A percentile compares a stretch with the other conserved stretches of the same genome.
phyloP scores from a whole-genome alignment of 495 filamentous ascomycete species.

The Talaromyces nanjingensis region DNA sequence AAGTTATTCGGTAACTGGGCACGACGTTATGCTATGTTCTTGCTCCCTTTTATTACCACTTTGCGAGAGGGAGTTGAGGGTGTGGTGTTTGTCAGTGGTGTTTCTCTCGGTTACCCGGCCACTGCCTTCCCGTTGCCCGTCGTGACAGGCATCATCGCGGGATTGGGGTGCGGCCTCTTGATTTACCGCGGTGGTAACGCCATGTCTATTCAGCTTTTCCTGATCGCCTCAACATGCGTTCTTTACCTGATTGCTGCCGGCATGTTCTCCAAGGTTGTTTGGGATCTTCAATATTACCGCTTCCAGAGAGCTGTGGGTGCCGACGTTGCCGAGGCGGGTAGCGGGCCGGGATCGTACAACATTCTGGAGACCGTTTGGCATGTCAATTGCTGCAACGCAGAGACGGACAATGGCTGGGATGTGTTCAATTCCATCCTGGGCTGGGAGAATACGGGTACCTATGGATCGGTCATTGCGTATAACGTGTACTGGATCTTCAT shows the following conservation, averaged over 20 bases:
- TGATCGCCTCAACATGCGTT: conserved; percentile 74
- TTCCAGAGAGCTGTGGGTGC: conserved; percentile 36
- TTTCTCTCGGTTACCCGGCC: conserved; percentile 67
- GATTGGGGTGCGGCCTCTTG: conserved; percentile 56
- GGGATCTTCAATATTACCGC: conserved; percentile 51
- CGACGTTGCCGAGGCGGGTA: conserved; percentile 67
- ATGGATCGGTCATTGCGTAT: conserved; percentile 73
- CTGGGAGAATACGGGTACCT: conserved; percentile 86
- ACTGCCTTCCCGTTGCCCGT: conserved; percentile 68
- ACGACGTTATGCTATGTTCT: conserved; percentile 63
- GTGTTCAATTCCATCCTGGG: conserved; percentile 77
- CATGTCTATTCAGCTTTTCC: conserved; percentile 67
- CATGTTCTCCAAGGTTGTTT: conserved; percentile 69
- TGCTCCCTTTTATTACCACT: conserved; percentile 77
- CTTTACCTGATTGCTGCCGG: conserved; percentile 83
- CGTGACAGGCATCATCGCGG: conserved; percentile 58
- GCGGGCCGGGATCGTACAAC: conserved; percentile 82
- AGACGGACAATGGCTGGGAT: conserved; percentile 78
- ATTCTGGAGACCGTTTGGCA: conserved; percentile 85
- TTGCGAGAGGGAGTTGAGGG: conserved; percentile 77
- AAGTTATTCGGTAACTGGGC: conserved; percentile 8
- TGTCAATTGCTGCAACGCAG: conserved; percentile 79
- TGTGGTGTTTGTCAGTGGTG: conserved; percentile 75
- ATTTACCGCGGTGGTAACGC: conserved; percentile 63
- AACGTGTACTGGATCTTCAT: conserved; percentile 78